Conservation (phyloP, 768 basidiomycete species). For the Chlorophyllum brunneum region DNA sequence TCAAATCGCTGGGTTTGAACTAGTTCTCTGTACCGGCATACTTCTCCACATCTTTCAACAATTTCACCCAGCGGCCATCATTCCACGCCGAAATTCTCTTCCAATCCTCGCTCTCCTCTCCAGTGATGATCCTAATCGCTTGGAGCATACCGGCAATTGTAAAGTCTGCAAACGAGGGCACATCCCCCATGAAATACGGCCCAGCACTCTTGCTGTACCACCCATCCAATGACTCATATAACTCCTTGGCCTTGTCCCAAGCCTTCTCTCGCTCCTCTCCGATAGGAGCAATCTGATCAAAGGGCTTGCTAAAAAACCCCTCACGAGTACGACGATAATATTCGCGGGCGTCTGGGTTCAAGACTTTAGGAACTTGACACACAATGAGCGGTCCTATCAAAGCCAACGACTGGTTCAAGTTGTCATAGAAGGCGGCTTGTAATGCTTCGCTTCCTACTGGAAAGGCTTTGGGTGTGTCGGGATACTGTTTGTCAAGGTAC, state of each 20-base stretch:
- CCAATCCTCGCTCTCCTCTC: constrained; percentile 36
- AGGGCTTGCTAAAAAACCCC: constrained; percentile 5
- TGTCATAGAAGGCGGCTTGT: constrained; percentile 16
- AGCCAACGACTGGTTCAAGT: neutral
- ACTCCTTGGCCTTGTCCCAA: constrained; percentile 24
- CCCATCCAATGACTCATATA: constrained; percentile 9
- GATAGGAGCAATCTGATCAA: neutral
- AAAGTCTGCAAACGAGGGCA: constrained; percentile 32
- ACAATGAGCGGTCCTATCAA: neutral
- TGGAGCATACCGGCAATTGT: constrained; percentile 25
- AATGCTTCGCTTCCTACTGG: constrained; percentile 27
- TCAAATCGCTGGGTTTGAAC: too few relatives aligned
- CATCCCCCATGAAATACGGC: constrained; percentile 12
- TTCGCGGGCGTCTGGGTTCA: neutral
- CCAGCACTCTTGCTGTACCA: constrained; percentile 9
- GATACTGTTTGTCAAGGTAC: constrained; percentile 41
- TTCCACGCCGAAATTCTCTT: constrained; percentile 31
- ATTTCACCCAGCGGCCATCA: constrained; percentile 30
- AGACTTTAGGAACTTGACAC: neutral
- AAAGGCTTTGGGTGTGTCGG: constrained; percentile 28
- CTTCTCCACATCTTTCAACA: constrained; percentile 23
- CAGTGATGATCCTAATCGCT: constrained; percentile 27
- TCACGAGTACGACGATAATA: constrained; percentile 2
- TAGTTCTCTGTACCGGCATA: neutral
- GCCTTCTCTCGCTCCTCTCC: neutral